These are phyloP conservation scores for Knufia petricola DNA, from an alignment of 2,329 filamentous ascomycete species.

Conservation along the genomic window DNA sequence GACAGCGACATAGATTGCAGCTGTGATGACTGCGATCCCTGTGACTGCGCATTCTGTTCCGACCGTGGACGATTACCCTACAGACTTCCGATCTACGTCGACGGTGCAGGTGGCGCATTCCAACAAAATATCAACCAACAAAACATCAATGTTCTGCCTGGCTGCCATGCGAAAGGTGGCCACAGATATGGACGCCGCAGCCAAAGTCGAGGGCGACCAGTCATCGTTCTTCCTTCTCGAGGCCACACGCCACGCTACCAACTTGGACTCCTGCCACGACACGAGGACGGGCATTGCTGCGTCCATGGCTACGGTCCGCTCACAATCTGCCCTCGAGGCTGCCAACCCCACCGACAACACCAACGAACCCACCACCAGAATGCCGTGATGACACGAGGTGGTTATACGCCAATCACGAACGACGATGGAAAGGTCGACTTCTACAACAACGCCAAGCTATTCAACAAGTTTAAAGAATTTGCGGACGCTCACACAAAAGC, in stretches of 20 bases:
- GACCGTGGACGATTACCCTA: not conserved
- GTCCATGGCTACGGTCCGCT: too few species aligned
- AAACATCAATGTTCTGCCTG: not conserved
- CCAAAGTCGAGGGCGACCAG: not conserved
- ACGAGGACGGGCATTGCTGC: too few species aligned
- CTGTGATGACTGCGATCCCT: not conserved
- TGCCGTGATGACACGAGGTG: too few species aligned
- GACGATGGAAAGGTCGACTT: not conserved
- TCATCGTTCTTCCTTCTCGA: not conserved
- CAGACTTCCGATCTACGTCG: not conserved
- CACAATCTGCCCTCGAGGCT: too few species aligned
- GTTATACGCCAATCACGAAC: too few species aligned
- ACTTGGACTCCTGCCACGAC: too few species aligned
- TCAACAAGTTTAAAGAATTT: not conserved
- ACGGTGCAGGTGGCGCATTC: too few species aligned
- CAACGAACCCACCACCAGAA: too few species aligned
- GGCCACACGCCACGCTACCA: too few species aligned
- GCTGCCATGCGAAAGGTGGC: not conserved
- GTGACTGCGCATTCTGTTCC: not conserved
- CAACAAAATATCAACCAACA: not conserved
- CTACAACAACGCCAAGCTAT: not conserved
- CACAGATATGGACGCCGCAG: not conserved
- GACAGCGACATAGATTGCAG: not conserved
- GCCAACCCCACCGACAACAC: too few species aligned
- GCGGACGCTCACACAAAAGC: not conserved